Evolutionary conservation across 2,329 filamentous ascomycete genomes (phyloP).

Genomic region (Aspergillus thermomutatus): DNA sequence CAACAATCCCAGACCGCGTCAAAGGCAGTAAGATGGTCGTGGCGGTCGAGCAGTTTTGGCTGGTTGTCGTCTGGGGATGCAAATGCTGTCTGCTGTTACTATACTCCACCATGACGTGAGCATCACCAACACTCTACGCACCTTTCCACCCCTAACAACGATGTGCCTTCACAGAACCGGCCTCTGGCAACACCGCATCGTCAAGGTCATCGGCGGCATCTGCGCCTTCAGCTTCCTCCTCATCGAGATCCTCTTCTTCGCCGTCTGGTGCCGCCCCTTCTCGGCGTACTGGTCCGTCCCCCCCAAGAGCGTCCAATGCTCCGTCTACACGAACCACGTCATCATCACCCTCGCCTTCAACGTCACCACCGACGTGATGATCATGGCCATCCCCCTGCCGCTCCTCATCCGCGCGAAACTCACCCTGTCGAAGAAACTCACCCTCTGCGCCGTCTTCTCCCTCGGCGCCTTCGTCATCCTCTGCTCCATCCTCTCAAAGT

Average conservation of each 20-base stretch:
- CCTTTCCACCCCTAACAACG: not conserved
- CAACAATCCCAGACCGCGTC: slow-evolving; percentile 42
- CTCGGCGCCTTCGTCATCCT: slow-evolving; percentile 57
- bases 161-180: slow-evolving; percentile 15
- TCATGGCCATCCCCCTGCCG: slow-evolving; percentile 47
- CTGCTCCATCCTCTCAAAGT: slow-evolving; percentile 58
- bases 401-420: slow-evolving; percentile 43
- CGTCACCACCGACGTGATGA: slow-evolving; percentile 45
- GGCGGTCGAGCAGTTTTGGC: slow-evolving; percentile 52
- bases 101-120: slow-evolving; percentile 52
- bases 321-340: slow-evolving; percentile 48
- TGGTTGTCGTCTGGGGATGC: slow-evolving; percentile 51
- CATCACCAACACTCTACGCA: slow-evolving; percentile 16
- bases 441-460: slow-evolving; percentile 54
- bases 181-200: slow-evolving; percentile 33
- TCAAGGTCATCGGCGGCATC: slow-evolving; percentile 46
- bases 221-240: slow-evolving; percentile 46
- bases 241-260: slow-evolving; percentile 51
- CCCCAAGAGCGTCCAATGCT: slow-evolving; percentile 41
- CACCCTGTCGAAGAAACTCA: slow-evolving; percentile 47
- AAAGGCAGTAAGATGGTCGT: slow-evolving; percentile 56
- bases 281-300: slow-evolving; percentile 53
- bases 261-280: slow-evolving; percentile 54
- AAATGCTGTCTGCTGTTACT: slow-evolving; percentile 54
- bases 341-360: slow-evolving; percentile 49